Evolutionary conservation across 2,329 filamentous ascomycete species (phyloP).

Genomic region (Claviceps arundinis): DNA sequence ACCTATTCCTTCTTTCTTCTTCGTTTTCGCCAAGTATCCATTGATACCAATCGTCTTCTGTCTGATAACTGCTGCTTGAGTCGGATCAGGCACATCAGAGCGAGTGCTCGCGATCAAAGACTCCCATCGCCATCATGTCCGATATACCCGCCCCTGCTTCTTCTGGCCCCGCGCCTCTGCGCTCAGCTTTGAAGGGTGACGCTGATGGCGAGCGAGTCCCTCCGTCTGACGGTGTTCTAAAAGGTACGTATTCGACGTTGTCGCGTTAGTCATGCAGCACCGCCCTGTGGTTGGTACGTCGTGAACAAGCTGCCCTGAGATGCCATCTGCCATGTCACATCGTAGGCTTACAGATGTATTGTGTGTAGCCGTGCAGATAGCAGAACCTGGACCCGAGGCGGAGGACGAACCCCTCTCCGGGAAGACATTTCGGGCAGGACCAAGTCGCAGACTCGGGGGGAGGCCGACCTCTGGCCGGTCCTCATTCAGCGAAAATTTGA

Average conservation of each 20-base stretch:
- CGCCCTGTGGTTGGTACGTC: neutral
- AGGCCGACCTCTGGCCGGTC: conserved; percentile 28
- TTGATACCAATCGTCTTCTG: neutral
- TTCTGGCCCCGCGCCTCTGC: conserved; percentile 19
- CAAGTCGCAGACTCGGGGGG: conserved; percentile 21
- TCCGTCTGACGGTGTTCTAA: conserved; percentile 24
- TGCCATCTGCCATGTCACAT: neutral
- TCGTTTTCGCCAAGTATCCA: neutral
- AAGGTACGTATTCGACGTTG: conserved; percentile 22
- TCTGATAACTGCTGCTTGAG: neutral
- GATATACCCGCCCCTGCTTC: conserved; percentile 9
- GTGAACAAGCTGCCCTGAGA: neutral
- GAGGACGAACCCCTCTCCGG: conserved; percentile 19
- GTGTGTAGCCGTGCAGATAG: conserved; percentile 40
- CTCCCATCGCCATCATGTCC: conserved; percentile 13
- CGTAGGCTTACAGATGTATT: conserved; percentile 12
- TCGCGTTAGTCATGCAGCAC: neutral
- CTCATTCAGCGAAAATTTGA: conserved; percentile 26
- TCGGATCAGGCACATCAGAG: neutral
- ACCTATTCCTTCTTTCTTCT: neutral
- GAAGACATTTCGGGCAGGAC: conserved; percentile 21
- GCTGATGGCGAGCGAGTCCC: conserved; percentile 25
- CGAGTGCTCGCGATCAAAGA: neutral
- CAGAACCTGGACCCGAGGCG: conserved; percentile 31
- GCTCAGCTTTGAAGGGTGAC: conserved; percentile 31